Percentiles rank a stretch among this genome's conserved stretches.
Evolutionary conservation across 2,329 filamentous ascomycete genomes (phyloP).

Genomic region (Colletotrichum caudatum): DNA sequence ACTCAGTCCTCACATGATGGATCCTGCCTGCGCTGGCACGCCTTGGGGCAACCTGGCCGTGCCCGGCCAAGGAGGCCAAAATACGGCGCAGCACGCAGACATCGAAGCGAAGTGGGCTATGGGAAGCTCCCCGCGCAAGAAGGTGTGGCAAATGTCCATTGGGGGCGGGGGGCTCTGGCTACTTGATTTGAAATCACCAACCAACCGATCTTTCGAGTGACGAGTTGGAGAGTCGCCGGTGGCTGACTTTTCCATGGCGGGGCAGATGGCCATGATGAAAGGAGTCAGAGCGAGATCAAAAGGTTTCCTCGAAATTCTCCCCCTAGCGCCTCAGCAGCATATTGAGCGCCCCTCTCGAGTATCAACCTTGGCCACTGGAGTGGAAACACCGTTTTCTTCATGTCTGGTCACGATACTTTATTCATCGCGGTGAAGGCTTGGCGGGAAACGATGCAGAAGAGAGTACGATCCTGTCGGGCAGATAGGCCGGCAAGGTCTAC

Average conservation of each 20-base stretch:
- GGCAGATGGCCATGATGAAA: neutral
- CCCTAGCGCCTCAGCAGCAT: neutral
- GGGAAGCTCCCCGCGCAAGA: neutral
- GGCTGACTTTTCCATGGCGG: neutral
- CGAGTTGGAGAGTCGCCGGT: neutral
- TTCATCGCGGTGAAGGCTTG: neutral
- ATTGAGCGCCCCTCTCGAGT: neutral
- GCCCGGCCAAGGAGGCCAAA: neutral
- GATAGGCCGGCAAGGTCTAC: neutral
- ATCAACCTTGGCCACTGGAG: neutral
- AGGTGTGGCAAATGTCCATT: neutral
- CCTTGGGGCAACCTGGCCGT: neutral
- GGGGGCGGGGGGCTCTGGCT: neutral
- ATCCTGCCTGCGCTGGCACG: neutral
- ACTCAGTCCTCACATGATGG: conserved; percentile 2
- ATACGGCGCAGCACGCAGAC: neutral
- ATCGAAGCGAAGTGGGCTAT: neutral
- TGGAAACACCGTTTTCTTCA: neutral
- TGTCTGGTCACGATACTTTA: neutral
- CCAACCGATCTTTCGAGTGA: neutral
- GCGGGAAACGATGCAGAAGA: neutral
- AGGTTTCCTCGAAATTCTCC: neutral
- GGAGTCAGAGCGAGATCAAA: neutral
- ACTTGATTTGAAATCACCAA: neutral
- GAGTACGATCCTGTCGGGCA: neutral